Base-by-base conservation (phyloP, 1,284 basidiomycete species). In the Pulchroboletus neoregius region DNA sequence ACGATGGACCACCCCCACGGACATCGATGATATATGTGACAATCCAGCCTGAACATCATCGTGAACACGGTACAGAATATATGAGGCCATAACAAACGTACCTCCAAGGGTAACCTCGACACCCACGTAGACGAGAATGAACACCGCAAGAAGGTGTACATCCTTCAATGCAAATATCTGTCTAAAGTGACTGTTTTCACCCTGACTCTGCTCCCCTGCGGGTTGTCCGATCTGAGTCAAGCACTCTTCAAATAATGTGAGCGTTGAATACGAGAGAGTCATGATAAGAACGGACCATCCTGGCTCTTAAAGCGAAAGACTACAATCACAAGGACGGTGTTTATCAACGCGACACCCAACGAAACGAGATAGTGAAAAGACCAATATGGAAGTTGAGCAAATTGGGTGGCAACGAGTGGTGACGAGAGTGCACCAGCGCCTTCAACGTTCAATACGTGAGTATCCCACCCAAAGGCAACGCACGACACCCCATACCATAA, bases 351-450 rank as follows among this genome's bases (percentile, higher is more conserved):
- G 13, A 88, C 50, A 2, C 75, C 78, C 3, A 87, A 64, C 0
- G 82, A 84, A 9, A 69, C 68, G 8, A 86, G 68, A 60, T 79
- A 89, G 60, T 86, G 81, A 56, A 79, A 80, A 9, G 82, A 86
- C 75, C 81, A 82, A 43, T 63, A 68, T 1, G 50, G 58, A 32
- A 71, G 57, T 42, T 72, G 69, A 2, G 80, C 66, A 51, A 87
- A 86, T 37, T 82, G 78, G 0, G 84, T 87, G 0, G 84, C 71
- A 1, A 79, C 70, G 9, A 87, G 70, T 2, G 85, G 84, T 4
- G 82, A 68, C 7, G 68, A 63, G 4, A 85, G 61, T 4, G 82
- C 84, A 2, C 84, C 84, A 7, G 72, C 62, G 4, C 82, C 80
- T 83, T 47, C 6, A 16, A 36, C 5, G 18, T 39, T 26, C 8